Percentiles rank a stretch among this genome's conserved stretches.
Evolutionary conservation across 2,329 filamentous ascomycete species (phyloP).

Genomic region (Thelonectria blattea): DNA sequence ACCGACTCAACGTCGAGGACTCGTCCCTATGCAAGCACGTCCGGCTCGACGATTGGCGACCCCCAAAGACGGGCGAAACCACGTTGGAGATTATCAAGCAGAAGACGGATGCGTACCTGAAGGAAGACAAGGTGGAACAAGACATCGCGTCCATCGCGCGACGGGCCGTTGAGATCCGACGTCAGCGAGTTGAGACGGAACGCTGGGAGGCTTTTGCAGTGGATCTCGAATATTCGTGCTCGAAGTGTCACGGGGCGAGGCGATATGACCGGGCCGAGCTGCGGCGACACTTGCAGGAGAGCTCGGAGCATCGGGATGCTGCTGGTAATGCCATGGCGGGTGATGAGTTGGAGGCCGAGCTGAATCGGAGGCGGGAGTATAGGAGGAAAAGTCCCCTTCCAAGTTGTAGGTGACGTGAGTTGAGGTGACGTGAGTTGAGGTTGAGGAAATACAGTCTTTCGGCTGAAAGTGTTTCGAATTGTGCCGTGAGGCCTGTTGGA

Average conservation of each 20-base stretch:
- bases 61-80: neutral
- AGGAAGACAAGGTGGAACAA: neutral
- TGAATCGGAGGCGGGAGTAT: neutral
- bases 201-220: neutral
- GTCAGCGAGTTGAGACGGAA: neutral
- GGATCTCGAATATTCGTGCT: neutral
- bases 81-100: neutral
- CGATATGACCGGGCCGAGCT: neutral
- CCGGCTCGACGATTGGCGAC: conserved; percentile 4
- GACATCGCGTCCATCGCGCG: neutral
- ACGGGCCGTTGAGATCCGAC: neutral
- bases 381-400: neutral
- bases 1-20: conserved; percentile 6
- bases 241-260: neutral
- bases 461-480: too few relatives aligned
- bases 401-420: neutral
- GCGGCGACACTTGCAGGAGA: neutral
- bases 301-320: neutral
- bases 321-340: neutral
- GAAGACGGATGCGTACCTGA: neutral
- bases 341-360: neutral
- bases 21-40: neutral
- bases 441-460: too few relatives aligned
- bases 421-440: neutral
- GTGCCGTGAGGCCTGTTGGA: too few relatives aligned